Evolutionary conservation across 352 stramenopile genomes (phyloP), one percentile per base, ranked within the genome.

Genomic region (Pythium aquatile): DNA sequence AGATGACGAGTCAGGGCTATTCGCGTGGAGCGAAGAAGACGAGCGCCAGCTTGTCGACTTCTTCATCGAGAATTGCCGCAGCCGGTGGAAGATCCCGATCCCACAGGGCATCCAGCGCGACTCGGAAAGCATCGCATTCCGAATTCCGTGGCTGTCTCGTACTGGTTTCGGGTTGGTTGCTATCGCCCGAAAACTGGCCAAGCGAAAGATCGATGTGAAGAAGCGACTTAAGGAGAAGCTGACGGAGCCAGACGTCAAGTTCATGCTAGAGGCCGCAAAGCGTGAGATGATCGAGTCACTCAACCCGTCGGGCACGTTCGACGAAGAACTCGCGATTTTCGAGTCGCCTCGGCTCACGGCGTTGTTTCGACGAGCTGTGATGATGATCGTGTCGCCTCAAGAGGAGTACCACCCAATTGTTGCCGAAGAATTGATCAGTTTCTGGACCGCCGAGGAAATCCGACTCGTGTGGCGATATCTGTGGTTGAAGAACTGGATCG

Each of bases 401-500:
- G 67, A 76, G 48, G 81, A 91, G 44, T 95, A 95, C 58, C 78
- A 92, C 14, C 81, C 85, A 8, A 73, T 95, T 26, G 83, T 92
- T 0, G 86, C 84, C 29, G 86, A 95, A 65, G 80, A 92, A 54
- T 68, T 95, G 24, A 89, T 93, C n/a, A 87, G 80, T n/a, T 82
- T 81, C 33, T 95, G 86, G 86, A 80, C 61, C 2, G 75, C 78
- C 5, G 63, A 85, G 11, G 84, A 95, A 35, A 89, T 95, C 55
- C 76, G 81, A 29, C 63, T 90, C 8, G 82, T 95, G 46, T 95
- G 86, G 86, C 77, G 86, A 28, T 93, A 93, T 51, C 56, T 95
- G 3, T 95, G 84, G 84, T 70, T 95, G 10, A 89, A 89, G 33
- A 89, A 90, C 40, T 95, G 86, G 86, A 95, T 95, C 54, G 85